Conservation (phyloP, 768 basidiomycete species). For the Cyathus striatus region DNA sequence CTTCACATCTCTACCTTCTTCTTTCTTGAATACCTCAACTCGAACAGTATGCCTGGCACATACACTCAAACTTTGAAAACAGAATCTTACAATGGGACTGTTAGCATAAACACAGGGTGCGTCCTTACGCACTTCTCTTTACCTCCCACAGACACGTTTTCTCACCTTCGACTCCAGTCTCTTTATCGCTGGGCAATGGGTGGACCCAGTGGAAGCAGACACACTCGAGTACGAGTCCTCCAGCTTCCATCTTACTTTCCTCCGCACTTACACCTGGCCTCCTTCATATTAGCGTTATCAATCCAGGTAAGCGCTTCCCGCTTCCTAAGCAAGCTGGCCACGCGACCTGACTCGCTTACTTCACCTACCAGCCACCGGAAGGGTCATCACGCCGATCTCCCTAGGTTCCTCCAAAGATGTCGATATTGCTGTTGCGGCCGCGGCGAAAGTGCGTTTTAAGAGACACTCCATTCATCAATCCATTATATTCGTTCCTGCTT, state of each 20-base stretch:
- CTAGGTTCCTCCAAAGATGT: slow-evolving; percentile 59
- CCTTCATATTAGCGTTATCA: slow-evolving; percentile 9
- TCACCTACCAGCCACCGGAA: slow-evolving; percentile 48
- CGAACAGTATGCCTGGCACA: slow-evolving; percentile 34
- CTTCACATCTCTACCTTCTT: no score
- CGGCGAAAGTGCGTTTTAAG: slow-evolving; percentile 40
- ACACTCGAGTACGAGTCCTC: slow-evolving; percentile 60
- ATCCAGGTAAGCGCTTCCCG: slow-evolving; percentile 35
- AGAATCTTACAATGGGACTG: slow-evolving; percentile 49
- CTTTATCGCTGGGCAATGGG: slow-evolving; percentile 61
- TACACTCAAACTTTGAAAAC: slow-evolving; percentile 48
- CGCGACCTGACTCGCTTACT: no score
- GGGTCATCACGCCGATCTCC: slow-evolving; percentile 44
- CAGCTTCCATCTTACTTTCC: background rate
- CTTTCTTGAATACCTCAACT: no score
- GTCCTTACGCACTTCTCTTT: background rate
- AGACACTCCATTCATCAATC: no score
- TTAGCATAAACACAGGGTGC: slow-evolving; percentile 51
- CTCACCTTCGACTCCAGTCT: slow-evolving; percentile 18
- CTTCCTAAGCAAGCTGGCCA: background rate
- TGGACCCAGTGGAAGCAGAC: slow-evolving; percentile 38
- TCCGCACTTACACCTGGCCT: background rate
- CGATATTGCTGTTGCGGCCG: slow-evolving; percentile 56
- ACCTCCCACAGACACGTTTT: background rate
- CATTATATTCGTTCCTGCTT: background rate